Percentiles rank a stretch among this genome's conserved stretches.
These are phyloP conservation scores for Ceratocystis lukuohia DNA, from an alignment of 2,329 filamentous ascomycete species.

Conservation along the genomic window DNA sequence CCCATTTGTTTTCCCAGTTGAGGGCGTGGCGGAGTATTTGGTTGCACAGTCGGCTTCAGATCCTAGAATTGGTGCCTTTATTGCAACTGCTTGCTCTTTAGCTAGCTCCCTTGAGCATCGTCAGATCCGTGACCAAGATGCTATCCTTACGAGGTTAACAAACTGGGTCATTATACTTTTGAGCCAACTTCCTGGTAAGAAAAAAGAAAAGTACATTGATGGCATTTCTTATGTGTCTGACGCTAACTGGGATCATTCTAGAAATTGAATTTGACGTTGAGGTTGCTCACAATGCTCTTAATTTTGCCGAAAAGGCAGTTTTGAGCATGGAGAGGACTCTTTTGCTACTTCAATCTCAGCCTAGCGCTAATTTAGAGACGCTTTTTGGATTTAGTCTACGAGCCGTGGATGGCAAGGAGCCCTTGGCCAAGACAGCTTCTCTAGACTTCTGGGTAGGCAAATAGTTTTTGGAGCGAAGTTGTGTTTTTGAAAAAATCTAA, in stretches of 20 bases:
- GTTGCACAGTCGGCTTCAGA: constrained; percentile 44
- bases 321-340: constrained; percentile 38
- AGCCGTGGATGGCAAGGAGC: constrained; percentile 56
- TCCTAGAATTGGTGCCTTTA: constrained; percentile 52
- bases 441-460: constrained; percentile 59
- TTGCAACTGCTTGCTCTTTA: constrained; percentile 60
- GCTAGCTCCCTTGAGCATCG: constrained; percentile 44
- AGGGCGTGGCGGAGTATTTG: constrained; percentile 54
- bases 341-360: constrained; percentile 46
- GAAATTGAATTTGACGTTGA: constrained; percentile 59
- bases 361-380: constrained; percentile 44
- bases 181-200: constrained; percentile 44
- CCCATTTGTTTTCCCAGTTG: constrained; percentile 60
- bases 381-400: constrained; percentile 60
- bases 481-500: background rate
- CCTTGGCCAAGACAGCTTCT: constrained; percentile 60
- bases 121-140: constrained; percentile 32
- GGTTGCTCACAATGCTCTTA: constrained; percentile 58
- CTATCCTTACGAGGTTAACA: constrained; percentile 40
- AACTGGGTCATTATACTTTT: constrained; percentile 51
- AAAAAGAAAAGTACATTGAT: background rate
- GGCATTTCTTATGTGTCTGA: background rate
- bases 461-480: background rate
- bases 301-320: constrained; percentile 54
- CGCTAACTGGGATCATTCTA: constrained; percentile 25